Conservation (phyloP, 495 filamentous ascomycete species). For the Collariella sp. region DNA sequence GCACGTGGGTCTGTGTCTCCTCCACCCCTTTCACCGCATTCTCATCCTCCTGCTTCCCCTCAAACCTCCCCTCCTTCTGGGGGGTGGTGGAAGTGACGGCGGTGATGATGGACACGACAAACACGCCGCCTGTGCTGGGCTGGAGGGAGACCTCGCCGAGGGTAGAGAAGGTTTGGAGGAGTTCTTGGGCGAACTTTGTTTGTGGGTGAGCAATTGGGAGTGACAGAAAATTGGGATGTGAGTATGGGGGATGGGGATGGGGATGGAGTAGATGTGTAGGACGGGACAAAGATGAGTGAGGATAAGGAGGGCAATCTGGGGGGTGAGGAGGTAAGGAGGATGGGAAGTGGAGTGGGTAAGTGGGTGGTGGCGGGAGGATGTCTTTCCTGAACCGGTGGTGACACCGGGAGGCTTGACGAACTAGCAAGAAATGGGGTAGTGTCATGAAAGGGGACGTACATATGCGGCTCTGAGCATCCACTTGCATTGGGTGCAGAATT, state of each 20-base stretch:
- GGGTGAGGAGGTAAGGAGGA: background rate
- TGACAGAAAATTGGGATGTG: background rate
- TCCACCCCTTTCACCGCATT: too few species aligned
- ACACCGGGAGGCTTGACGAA: too few species aligned
- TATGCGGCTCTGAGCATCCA: constrained; percentile 87
- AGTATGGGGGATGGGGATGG: background rate
- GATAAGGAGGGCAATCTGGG: background rate
- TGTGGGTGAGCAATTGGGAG: background rate
- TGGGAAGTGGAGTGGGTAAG: background rate
- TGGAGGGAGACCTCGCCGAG: constrained; percentile 88
- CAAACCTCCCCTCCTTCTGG: too few species aligned
- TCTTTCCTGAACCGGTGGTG: too few species aligned
- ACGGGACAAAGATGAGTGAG: background rate
- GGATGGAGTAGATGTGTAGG: background rate
- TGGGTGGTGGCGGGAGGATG: too few species aligned
- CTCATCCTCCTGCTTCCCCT: background rate
- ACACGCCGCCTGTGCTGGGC: constrained; percentile 76
- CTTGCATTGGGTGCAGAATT: constrained; percentile 78
- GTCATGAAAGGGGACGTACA: constrained; percentile 40
- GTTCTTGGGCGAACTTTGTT: constrained; percentile 85
- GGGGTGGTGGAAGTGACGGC: constrained; percentile 17
- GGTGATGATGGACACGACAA: constrained; percentile 52
- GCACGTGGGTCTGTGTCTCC: constrained; percentile 20
- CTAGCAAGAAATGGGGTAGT: background rate
- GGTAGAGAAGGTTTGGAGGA: constrained; percentile 89